Base-by-base conservation (phyloP, 352 stramenopile species). In the Pythium catenulatum region DNA sequence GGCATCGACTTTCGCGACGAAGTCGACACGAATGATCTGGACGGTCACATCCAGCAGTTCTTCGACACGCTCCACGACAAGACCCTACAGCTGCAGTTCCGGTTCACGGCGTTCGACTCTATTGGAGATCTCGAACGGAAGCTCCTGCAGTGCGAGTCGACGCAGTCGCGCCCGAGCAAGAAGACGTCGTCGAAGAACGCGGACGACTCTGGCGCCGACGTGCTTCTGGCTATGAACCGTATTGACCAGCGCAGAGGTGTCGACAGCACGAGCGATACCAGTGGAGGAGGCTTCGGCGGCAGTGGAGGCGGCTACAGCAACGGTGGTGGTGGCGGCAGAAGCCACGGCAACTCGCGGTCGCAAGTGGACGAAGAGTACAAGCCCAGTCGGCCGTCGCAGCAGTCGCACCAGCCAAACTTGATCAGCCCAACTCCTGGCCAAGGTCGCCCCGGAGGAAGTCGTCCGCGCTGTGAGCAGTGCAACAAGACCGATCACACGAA, bases 31-130 rank as follows among this genome's bases (percentile, higher is more conserved):
- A 46, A 73, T 23, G n/a, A 72, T 32, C 56, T 87, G 1, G 41
- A 79, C 14, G 82, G 83, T 69, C 73, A 83, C 36, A 54, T 87
- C 30, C 50, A 82, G 15, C 73, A 83, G 65, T 87, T 75, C 82
- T 83, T 87, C 37, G 74, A 79, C 14, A 83, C 82, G 5, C 63
- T 87, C 1, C 73, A 83, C 34, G 82, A 87, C 56, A 87, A 83
- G 75, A n/a, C 37, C 0, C 6, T 88, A 23, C 74, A 83, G 41
- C 34, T 45, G 6, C 82, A 84, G 37, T 84, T 88, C 74, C 32
- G 75, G 11, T 80, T 77, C 45, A 39, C 23, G 3, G 23, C 11
- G n/a, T 88, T 59, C 58, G n/a, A 70, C 30, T 63, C 73, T 0
- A 88, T 84, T 32, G 82, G 81, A 25, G 27, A 79, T 9, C 54